Percentiles rank a stretch among this genome's conserved stretches.
phyloP scores from a whole-genome alignment of 345 rosid species.

The Cardamine occulta region DNA sequence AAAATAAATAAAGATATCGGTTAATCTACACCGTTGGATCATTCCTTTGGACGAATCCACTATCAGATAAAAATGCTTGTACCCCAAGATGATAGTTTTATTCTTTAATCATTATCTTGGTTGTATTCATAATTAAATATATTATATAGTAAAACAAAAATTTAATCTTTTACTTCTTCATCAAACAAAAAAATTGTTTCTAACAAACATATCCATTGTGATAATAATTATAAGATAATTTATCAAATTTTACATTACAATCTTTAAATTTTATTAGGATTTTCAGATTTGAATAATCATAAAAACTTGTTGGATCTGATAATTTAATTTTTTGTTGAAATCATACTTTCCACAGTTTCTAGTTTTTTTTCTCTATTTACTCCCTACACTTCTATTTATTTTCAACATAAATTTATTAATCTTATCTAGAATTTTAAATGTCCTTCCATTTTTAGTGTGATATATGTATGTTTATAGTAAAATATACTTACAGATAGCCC shows the following conservation, averaged over 20 bases:
- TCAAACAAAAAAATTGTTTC: not conserved
- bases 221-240: not conserved
- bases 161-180: not conserved
- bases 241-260: not conserved
- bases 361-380: not conserved
- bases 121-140: not conserved
- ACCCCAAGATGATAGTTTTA: not conserved
- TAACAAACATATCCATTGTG: too few species aligned
- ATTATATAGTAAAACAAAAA: not conserved
- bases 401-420: not conserved
- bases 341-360: not conserved
- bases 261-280: not conserved
- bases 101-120: not conserved
- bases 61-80: too few species aligned
- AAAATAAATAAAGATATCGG: constrained; percentile 17
- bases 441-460: constrained; percentile 22
- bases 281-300: too few species aligned
- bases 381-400: not conserved
- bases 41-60: not conserved
- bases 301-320: too few species aligned
- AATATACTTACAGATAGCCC: constrained; percentile 21
- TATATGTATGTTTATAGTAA: constrained; percentile 29
- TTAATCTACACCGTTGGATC: constrained; percentile 32
- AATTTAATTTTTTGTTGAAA: too few species aligned
- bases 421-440: not conserved